A percentile compares a stretch with the other conserved stretches of the same genome.
These are phyloP conservation scores for Sanghuangporus sanghuang DNA, from an alignment of 1,284 basidiomycete species.

Conservation along the genomic window DNA sequence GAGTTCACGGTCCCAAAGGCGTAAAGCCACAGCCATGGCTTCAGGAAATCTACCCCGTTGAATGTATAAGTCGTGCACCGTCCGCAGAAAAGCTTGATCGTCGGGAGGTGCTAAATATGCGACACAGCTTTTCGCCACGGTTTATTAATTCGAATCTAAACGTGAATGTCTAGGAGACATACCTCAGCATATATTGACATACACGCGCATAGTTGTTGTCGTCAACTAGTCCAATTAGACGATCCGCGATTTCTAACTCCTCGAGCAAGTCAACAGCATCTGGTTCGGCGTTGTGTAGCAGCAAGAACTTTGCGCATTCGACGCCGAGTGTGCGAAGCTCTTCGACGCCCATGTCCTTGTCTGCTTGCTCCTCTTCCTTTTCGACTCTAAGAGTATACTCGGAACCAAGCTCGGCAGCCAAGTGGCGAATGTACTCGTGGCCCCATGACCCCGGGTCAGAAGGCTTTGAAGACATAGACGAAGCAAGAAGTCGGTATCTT, in stretches of 20 bases:
- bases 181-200: conserved; percentile 98
- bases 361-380: conserved; percentile 29
- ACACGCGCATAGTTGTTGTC: conserved; percentile 88
- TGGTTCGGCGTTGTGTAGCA: conserved; percentile 95
- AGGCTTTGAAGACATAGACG: conserved; percentile 63
- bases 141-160: neutral
- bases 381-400: conserved; percentile 67
- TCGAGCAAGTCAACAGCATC: conserved; percentile 96
- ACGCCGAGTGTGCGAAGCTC: conserved; percentile 78
- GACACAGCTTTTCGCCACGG: conserved; percentile 61
- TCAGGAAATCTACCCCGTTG: conserved; percentile 89
- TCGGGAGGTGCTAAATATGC: conserved; percentile 92
- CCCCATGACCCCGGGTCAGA: conserved; percentile 96
- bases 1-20: conserved; percentile 78
- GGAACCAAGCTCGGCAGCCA: conserved; percentile 94
- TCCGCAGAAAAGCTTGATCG: conserved; percentile 85
- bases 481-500: conserved; percentile 82
- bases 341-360: conserved; percentile 36
- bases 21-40: conserved; percentile 84
- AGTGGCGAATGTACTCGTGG: conserved; percentile 97
- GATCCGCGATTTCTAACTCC: conserved; percentile 89
- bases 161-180: conserved; percentile 26
- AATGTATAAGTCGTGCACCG: conserved; percentile 89
- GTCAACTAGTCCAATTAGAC: conserved; percentile 75
- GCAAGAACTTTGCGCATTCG: conserved; percentile 87